phyloP scores from a whole-genome alignment of 192 early-diverging fungal genomes.

The Ramicandelaber brevisporus region DNA sequence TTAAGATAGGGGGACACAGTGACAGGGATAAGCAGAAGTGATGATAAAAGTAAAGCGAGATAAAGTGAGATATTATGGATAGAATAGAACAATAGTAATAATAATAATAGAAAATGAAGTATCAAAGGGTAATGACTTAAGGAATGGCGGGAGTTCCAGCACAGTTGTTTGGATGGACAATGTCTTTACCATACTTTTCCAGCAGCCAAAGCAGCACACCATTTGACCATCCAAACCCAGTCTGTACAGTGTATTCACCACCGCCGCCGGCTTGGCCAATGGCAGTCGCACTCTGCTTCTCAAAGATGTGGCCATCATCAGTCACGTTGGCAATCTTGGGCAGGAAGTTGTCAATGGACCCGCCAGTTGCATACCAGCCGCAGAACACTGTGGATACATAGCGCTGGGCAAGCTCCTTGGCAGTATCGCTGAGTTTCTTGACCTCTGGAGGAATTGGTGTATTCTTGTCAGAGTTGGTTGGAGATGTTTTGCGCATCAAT shows the following conservation, averaged over 20 bases:
- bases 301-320: slow-evolving; percentile 45
- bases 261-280: slow-evolving; percentile 23
- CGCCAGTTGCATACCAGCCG: slow-evolving; percentile 41
- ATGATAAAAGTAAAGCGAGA: not conserved
- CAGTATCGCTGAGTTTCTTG: not conserved
- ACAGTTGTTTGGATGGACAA: slow-evolving; percentile 8
- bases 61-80: not conserved
- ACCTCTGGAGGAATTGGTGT: not conserved
- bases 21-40: not conserved
- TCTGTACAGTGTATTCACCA: slow-evolving; percentile 43
- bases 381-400: slow-evolving; percentile 31
- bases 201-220: slow-evolving; percentile 21
- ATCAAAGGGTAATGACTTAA: not conserved
- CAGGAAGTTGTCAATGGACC: slow-evolving; percentile 19
- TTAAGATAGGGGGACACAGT: not conserved
- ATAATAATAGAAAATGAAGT: not conserved
- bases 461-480: not conserved
- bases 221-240: slow-evolving; percentile 59
- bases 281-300: slow-evolving; percentile 33
- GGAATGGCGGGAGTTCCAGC: slow-evolving; percentile 1
- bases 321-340: slow-evolving; percentile 8
- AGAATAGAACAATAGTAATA: not conserved
- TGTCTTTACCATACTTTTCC: slow-evolving; percentile 6
- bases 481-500: not conserved
- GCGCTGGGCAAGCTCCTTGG: slow-evolving; percentile 11